Conservation (phyloP, 495 filamentous ascomycete species). For the Aspergillus affinis region DNA sequence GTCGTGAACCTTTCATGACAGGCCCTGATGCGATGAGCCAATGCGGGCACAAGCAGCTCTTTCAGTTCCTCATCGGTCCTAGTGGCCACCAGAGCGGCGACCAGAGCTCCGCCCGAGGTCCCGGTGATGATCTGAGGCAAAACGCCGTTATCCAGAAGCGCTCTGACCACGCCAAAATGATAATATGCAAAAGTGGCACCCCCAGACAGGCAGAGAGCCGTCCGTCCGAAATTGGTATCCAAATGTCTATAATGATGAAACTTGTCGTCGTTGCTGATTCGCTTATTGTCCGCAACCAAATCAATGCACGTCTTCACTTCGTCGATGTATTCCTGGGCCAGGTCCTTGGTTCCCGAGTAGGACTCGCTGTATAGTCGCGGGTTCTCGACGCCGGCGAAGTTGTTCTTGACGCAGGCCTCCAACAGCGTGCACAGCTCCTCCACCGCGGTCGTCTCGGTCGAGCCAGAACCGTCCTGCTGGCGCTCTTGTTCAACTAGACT, state of each 20-base stretch:
- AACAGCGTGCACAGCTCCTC: constrained; percentile 74
- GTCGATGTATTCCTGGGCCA: constrained; percentile 86
- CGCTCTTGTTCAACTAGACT: constrained; percentile 56
- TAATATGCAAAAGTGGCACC: constrained; percentile 98
- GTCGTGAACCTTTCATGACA: constrained; percentile 74
- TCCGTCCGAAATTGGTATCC: constrained; percentile 86
- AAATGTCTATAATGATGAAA: constrained; percentile 82
- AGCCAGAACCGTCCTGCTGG: constrained; percentile 19
- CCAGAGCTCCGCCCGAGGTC: constrained; percentile 89
- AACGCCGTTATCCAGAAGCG: constrained; percentile 81
- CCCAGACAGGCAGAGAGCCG: constrained; percentile 87
- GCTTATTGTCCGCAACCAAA: constrained; percentile 64
- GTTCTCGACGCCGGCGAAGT: constrained; percentile 95
- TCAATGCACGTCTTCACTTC: constrained; percentile 63
- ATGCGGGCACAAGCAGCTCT: constrained; percentile 76
- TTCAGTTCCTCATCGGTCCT: constrained; percentile 90
- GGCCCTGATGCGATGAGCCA: constrained; percentile 80
- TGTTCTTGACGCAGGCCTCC: constrained; percentile 93
- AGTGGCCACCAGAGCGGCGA: constrained; percentile 85
- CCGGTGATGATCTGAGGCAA: constrained; percentile 94
- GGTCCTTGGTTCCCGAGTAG: constrained; percentile 91
- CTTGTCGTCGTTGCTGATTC: constrained; percentile 71
- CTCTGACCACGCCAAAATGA: constrained; percentile 91
- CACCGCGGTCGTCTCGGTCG: constrained; percentile 48
- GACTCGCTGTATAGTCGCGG: constrained; percentile 90